A percentile compares a stretch with the other conserved stretches of the same genome.
These are phyloP conservation scores for Paramarasmius palmivorus DNA, from an alignment of 1,284 basidiomycete genomes.

Conservation along the genomic window DNA sequence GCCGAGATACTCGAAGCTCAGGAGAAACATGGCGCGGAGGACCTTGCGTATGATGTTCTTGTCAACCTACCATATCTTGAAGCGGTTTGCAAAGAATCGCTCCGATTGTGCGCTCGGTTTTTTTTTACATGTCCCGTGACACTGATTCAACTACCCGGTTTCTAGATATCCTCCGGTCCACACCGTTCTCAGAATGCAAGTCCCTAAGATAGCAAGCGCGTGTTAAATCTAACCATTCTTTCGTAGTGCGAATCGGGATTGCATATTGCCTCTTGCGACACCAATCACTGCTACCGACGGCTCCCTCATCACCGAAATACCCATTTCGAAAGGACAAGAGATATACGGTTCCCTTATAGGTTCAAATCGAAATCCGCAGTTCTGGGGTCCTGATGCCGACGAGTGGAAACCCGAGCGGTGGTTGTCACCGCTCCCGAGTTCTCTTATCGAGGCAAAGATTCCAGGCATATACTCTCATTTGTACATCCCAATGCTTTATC, in stretches of 20 bases:
- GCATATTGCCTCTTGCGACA: constrained; percentile 34
- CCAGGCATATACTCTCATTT: constrained; percentile 24
- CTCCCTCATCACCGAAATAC: constrained; percentile 25
- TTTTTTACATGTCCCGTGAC: neutral
- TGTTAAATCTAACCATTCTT: neutral
- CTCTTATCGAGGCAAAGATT: constrained; percentile 16
- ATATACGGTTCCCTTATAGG: constrained; percentile 18
- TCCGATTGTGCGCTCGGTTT: constrained; percentile 33
- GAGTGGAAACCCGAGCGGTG: constrained; percentile 28
- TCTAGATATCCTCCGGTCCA: constrained; percentile 31
- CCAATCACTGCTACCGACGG: constrained; percentile 34
- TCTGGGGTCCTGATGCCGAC: constrained; percentile 24
- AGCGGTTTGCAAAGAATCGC: constrained; percentile 41
- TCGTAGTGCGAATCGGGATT: neutral
- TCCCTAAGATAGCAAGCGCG: neutral
- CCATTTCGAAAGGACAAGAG: neutral
- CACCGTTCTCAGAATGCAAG: constrained; percentile 27
- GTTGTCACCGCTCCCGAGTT: constrained; percentile 20
- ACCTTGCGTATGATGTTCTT: constrained; percentile 35
- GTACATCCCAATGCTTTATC: constrained; percentile 6
- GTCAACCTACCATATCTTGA: constrained; percentile 41
- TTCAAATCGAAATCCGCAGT: constrained; percentile 15
- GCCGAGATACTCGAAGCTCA: constrained; percentile 34
- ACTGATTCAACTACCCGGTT: neutral
- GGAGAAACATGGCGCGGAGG: constrained; percentile 20